phyloP scores from a whole-genome alignment of 768 basidiomycete genomes.

The Lentinula edodes region DNA sequence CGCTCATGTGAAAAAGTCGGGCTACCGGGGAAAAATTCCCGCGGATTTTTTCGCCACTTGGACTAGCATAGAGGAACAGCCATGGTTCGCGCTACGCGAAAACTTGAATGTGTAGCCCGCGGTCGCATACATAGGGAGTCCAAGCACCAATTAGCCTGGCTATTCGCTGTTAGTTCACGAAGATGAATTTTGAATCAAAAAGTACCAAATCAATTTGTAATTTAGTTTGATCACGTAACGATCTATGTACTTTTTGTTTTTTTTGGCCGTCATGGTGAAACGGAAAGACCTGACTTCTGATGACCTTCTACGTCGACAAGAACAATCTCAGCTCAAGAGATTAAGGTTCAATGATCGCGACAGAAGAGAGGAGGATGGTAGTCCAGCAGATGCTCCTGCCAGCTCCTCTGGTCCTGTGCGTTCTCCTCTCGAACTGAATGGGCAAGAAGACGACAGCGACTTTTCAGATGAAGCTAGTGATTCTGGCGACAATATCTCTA shows the following conservation, averaged over 20 bases:
- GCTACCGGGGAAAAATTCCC: too few relatives aligned
- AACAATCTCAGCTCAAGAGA: conserved; percentile 35
- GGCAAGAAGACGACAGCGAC: conserved; percentile 9
- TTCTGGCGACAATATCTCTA: not conserved
- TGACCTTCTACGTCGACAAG: conserved; percentile 41
- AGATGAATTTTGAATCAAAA: too few relatives aligned
- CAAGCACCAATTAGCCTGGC: too few relatives aligned
- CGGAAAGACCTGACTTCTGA: conserved; percentile 34
- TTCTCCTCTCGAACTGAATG: not conserved
- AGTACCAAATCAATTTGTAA: too few relatives aligned
- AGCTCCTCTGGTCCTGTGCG: not conserved
- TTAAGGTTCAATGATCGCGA: conserved; percentile 14
- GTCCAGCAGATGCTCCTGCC: not conserved
- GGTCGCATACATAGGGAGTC: too few relatives aligned
- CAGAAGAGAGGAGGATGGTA: not conserved
- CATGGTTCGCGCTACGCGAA: too few relatives aligned
- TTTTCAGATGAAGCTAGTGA: not conserved
- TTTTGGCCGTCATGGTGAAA: conserved; percentile 10
- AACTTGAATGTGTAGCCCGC: too few relatives aligned
- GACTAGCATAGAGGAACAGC: too few relatives aligned
- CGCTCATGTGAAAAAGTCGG: too few relatives aligned
- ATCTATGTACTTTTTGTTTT: not conserved
- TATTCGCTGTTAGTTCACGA: too few relatives aligned
- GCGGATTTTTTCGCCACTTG: too few relatives aligned
- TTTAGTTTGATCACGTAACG: too few relatives aligned